These are phyloP conservation scores for Penicillium lividum DNA, from an alignment of 495 filamentous ascomycete species.

Conservation along the genomic window DNA sequence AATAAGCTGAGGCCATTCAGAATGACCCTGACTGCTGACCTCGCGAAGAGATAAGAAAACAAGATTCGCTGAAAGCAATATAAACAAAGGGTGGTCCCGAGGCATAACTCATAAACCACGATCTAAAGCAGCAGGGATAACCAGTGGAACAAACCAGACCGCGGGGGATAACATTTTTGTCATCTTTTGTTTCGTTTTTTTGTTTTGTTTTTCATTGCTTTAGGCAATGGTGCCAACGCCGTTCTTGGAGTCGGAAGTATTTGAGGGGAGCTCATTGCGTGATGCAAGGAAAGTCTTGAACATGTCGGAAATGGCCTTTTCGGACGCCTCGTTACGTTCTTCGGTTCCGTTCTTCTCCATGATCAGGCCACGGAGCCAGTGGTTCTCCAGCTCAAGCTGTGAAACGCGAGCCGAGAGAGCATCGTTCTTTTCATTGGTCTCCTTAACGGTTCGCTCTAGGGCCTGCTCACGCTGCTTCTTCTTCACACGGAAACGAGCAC, in stretches of 20 bases:
- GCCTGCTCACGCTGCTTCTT: constrained; percentile 98
- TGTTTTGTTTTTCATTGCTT: constrained; percentile 14
- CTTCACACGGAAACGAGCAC: constrained; percentile 95
- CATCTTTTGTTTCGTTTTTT: constrained; percentile 13
- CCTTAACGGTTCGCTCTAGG: constrained; percentile 85
- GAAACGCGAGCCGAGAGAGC: constrained; percentile 79
- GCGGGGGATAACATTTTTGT: constrained; percentile 7
- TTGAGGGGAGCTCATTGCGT: constrained; percentile 35
- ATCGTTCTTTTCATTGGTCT: constrained; percentile 79
- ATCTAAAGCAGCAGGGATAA: constrained; percentile 12
- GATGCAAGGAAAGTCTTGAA: constrained; percentile 51
- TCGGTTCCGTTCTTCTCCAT: constrained; percentile 80
- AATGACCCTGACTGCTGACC: constrained; percentile 5
- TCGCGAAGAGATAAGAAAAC: constrained; percentile 1
- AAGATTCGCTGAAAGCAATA: constrained; percentile 15
- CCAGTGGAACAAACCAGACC: constrained; percentile 9
- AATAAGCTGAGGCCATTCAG: constrained; percentile 2
- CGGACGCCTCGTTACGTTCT: constrained; percentile 38
- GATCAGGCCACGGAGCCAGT: constrained; percentile 91
- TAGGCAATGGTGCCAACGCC: constrained; percentile 39
- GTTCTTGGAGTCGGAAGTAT: constrained; percentile 40
- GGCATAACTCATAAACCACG: constrained; percentile 8
- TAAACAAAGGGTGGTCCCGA: constrained; percentile 9
- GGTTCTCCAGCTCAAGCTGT: constrained; percentile 91
- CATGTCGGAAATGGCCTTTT: constrained; percentile 49